Base-by-base conservation (phyloP, 2,329 filamentous ascomycete species). In the Lomentospora prolificans region DNA sequence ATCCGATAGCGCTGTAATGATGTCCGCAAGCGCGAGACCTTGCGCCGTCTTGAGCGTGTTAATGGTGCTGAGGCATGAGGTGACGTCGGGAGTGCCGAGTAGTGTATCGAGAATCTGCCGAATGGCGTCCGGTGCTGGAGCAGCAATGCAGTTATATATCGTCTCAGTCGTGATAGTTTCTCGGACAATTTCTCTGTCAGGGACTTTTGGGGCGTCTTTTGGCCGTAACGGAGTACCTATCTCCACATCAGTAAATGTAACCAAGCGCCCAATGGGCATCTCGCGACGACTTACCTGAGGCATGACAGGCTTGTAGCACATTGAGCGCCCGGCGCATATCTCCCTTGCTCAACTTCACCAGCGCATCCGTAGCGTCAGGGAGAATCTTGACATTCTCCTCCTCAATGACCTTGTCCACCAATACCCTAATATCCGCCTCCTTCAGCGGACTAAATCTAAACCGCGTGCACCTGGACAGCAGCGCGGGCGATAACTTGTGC, bases 141-240 rank as follows among this genome's bases (percentile, higher is more conserved):
- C 92, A 7, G 94, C 94, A 66, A 99, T 95, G 70, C 94, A 99
- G 70, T 90, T 91, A 76, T 96, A 99, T 65, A 99, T 97, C 6
- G 89, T 90, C 67, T 96, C 87, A 33, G 88, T 96, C 61, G 96
- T 96, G 62, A 89, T 81, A 58, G 63, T 77, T 28, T 97, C 92
- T 41, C 90, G 80, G 56, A 86, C 77, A 27, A 91, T 82, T 55
- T 85, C 79, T 70, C 80, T 75, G 59, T 86, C 75, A 59, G 77
- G 76, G 4, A 80, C 69, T 66, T 82, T 83, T 30, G 84, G 78
- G 2, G 72, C 78, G 62, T 81, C 75, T 64, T 78, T 82, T 41
- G 78, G 69, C 55, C 81, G 79, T 25, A 90, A 73, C 0, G 87
- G 87, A 41, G 84, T 88, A 64, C 84, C 84, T 87, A 12, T 50